Conservation (phyloP, 2,329 filamentous ascomycete genomes). For the Stromatinia cepivora region DNA sequence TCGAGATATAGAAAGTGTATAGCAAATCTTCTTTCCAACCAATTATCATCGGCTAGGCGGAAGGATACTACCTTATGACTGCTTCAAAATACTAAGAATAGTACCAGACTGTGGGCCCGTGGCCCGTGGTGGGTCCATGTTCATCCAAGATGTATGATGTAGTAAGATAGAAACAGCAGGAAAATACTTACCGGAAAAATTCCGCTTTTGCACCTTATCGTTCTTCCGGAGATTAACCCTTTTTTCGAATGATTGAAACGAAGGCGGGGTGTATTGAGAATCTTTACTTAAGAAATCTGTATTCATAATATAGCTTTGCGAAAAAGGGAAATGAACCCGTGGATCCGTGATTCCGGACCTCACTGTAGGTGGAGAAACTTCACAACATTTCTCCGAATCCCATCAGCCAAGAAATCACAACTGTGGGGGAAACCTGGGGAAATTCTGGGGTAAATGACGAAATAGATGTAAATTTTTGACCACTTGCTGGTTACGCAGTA, state of each 20-base stretch:
- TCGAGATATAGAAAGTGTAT: background rate
- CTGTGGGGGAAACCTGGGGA: background rate
- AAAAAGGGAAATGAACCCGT: background rate
- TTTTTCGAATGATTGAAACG: background rate
- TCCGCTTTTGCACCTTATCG: background rate
- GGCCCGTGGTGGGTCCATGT: background rate
- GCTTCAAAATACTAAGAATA: background rate
- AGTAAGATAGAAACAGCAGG: too few species aligned
- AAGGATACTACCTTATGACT: background rate
- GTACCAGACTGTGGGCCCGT: background rate
- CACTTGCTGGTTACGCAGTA: background rate
- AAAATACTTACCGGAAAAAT: background rate
- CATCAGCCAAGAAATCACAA: background rate
- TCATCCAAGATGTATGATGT: background rate
- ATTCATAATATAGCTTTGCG: background rate
- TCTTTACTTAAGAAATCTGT: background rate
- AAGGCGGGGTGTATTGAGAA: background rate
- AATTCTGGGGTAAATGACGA: background rate
- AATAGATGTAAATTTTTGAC: background rate
- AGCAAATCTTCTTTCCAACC: background rate
- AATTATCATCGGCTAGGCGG: background rate
- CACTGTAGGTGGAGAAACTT: conserved; percentile 17
- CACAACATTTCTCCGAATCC: background rate
- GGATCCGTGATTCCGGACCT: background rate
- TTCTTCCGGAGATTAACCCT: background rate